Percentiles rank a stretch among this genome's conserved stretches.
Conservation (phyloP, 202 grass and related monocot genomes). For the Eragrostis tef region DNA sequence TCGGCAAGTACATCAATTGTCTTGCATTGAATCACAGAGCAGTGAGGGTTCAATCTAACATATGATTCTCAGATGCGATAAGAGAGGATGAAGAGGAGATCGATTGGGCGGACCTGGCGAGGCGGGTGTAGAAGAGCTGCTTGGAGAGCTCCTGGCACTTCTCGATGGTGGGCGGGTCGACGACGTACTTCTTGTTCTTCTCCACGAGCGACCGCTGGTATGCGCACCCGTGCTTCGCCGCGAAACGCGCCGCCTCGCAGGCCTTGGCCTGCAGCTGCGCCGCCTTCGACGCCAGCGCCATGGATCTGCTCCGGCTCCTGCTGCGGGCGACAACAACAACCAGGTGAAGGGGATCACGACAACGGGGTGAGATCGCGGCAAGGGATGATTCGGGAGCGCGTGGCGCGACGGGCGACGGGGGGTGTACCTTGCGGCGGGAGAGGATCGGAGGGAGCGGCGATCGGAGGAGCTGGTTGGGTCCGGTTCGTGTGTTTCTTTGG, state of each 20-base stretch:
- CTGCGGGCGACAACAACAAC: not conserved
- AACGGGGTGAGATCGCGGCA: constrained; percentile 16
- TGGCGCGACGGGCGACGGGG: not conserved
- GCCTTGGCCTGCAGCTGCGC: constrained; percentile 69
- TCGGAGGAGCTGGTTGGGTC: not conserved
- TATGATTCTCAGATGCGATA: not conserved
- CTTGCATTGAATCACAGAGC: constrained; percentile 18
- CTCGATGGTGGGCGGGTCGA: constrained; percentile 63
- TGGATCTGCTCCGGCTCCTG: constrained; percentile 52
- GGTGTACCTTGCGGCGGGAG: not conserved
- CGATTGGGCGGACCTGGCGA: constrained; percentile 57
- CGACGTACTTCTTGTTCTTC: constrained; percentile 76
- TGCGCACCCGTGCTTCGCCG: constrained; percentile 52
- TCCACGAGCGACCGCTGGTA: constrained; percentile 75
- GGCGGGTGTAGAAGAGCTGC: constrained; percentile 91
- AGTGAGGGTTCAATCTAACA: not conserved
- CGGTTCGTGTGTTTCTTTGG: not conserved
- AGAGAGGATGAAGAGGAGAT: not conserved
- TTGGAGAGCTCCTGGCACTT: constrained; percentile 88
- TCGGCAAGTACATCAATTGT: not conserved
- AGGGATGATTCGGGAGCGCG: not conserved
- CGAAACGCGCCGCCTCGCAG: constrained; percentile 52
- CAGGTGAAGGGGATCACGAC: not conserved
- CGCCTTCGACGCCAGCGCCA: constrained; percentile 59
- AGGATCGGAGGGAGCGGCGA: constrained; percentile 22